Conservation (phyloP, 805 yeast genomes). For the Wickerhamiella sorbophila region DNA sequence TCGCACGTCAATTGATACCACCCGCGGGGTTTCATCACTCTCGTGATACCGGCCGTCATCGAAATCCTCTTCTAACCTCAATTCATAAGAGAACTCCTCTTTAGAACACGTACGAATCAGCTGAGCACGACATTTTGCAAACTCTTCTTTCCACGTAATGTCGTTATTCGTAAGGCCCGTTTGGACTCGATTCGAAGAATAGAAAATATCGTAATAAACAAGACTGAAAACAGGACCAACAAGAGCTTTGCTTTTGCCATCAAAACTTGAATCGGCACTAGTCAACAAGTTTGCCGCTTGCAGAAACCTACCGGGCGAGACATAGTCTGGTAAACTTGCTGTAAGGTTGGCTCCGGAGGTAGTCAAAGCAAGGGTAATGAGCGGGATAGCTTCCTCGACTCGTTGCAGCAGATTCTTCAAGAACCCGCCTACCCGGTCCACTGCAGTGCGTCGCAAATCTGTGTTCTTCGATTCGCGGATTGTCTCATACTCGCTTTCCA, state of each 20-base stretch:
- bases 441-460: constrained; percentile 25
- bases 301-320: constrained; percentile 53
- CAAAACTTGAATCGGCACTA: constrained; percentile 26
- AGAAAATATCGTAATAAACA: constrained; percentile 45
- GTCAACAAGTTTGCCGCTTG: constrained; percentile 41
- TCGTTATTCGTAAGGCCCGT: constrained; percentile 36
- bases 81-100: constrained; percentile 25
- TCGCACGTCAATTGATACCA: neutral
- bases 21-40: constrained; percentile 24
- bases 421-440: constrained; percentile 34
- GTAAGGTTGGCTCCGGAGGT: constrained; percentile 54
- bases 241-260: constrained; percentile 18
- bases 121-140: constrained; percentile 38
- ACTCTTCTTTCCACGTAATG: constrained; percentile 62
- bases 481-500: constrained; percentile 29
- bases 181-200: constrained; percentile 14
- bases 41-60: constrained; percentile 66
- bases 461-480: constrained; percentile 16
- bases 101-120: constrained; percentile 24
- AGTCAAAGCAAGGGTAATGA: constrained; percentile 42
- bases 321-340: constrained; percentile 34
- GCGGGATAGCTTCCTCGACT: constrained; percentile 40
- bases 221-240: constrained; percentile 51
- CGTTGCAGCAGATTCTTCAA: constrained; percentile 35
- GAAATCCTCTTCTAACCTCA: constrained; percentile 42